Evolutionary conservation across 805 yeast species (phyloP).

Genomic region (Priceomyces castillae): DNA sequence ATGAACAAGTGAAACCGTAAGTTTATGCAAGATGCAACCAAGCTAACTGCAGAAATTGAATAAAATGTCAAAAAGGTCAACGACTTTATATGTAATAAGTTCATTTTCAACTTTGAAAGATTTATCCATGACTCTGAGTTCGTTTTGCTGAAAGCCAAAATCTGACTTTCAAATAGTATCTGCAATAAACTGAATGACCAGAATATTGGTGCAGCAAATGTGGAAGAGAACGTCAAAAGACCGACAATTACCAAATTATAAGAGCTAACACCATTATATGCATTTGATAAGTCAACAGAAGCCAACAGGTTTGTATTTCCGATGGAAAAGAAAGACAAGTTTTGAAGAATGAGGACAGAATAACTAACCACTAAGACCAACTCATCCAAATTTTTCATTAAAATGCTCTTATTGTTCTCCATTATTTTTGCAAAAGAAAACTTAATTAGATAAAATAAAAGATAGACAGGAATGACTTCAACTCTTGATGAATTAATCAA

Average conservation of each 20-base stretch:
- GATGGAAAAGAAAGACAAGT: slow-evolving; percentile 76
- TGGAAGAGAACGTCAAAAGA: slow-evolving; percentile 71
- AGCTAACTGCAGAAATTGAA: slow-evolving; percentile 53
- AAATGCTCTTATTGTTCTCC: slow-evolving; percentile 4
- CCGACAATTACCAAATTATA: slow-evolving; percentile 76
- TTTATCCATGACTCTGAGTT: slow-evolving; percentile 12
- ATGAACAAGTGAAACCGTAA: slow-evolving; percentile 85
- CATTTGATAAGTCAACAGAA: slow-evolving; percentile 84
- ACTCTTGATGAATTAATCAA: slow-evolving; percentile 55
- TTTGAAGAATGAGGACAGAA: slow-evolving; percentile 57
- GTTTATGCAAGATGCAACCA: slow-evolving; percentile 66
- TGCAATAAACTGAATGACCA: slow-evolving; percentile 61
- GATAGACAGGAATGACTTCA: slow-evolving; percentile 54
- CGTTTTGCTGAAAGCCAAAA: slow-evolving; percentile 13
- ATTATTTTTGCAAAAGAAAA: slow-evolving; percentile 16
- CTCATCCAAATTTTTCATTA: slow-evolving; percentile 14
- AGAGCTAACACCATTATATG: slow-evolving; percentile 80
- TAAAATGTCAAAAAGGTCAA: slow-evolving; percentile 52
- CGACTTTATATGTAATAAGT: slow-evolving; percentile 33
- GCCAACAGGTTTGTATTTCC: slow-evolving; percentile 94
- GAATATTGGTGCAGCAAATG: slow-evolving; percentile 80
- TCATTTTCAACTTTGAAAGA: slow-evolving; percentile 25
- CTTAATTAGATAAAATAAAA: slow-evolving; percentile 33
- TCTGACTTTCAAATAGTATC: slow-evolving; percentile 33
- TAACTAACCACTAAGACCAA: slow-evolving; percentile 24